These are phyloP conservation scores for Aspergillus arachidicola DNA, from an alignment of 2,329 filamentous ascomycete genomes.

Conservation along the genomic window DNA sequence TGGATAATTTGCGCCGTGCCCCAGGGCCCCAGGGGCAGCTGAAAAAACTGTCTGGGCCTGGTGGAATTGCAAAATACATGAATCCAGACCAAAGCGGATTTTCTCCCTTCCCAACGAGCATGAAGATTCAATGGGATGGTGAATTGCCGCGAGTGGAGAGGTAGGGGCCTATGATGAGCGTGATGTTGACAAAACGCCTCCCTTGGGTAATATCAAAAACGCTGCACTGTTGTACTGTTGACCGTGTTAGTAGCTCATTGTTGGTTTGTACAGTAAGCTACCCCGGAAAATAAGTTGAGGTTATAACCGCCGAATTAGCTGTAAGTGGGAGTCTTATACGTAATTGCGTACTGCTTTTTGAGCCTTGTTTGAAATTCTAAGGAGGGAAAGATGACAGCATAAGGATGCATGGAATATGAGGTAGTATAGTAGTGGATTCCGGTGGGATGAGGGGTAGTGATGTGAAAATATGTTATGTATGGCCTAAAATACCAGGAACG, in stretches of 20 bases:
- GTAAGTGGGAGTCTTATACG: neutral
- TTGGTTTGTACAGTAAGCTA: neutral
- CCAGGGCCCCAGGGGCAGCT: constrained; percentile 44
- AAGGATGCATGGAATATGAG: neutral
- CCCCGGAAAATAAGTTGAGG: neutral
- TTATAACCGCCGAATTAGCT: neutral
- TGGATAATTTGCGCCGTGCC: constrained; percentile 45
- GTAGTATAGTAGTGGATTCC: neutral
- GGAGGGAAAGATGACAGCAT: neutral
- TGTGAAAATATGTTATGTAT: neutral
- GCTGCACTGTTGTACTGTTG: neutral
- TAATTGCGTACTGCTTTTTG: neutral
- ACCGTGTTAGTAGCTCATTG: neutral
- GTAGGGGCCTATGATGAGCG: neutral
- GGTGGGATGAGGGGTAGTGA: neutral
- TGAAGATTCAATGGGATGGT: constrained; percentile 50
- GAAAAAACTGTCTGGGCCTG: constrained; percentile 42
- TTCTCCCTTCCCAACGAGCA: constrained; percentile 46
- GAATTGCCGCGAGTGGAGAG: constrained; percentile 28
- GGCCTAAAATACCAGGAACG: neutral
- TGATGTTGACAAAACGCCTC: neutral
- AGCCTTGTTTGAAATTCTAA: neutral
- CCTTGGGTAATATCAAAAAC: neutral
- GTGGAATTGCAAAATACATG: constrained; percentile 48
- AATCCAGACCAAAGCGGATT: constrained; percentile 45